Evolutionary conservation across 202 grass and related monocot genomes (phyloP).

Genomic region (Carex arenaria): DNA sequence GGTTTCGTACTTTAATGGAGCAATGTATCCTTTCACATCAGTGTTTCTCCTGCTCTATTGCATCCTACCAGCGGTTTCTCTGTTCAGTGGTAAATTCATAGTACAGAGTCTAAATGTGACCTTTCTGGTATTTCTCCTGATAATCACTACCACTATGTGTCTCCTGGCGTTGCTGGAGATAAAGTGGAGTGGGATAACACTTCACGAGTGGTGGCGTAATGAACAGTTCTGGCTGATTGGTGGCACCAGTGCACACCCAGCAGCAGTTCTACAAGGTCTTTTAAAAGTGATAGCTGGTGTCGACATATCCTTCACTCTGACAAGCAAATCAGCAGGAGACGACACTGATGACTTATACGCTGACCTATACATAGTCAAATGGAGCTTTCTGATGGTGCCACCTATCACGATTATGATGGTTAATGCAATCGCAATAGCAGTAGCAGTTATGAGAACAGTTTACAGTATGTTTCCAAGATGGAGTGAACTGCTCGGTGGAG

Average conservation of each 20-base stretch:
- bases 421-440: constrained; percentile 54
- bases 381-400: constrained; percentile 93
- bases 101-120: constrained; percentile 63
- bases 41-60: constrained; percentile 83
- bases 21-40: constrained; percentile 95
- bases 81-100: constrained; percentile 91
- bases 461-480: constrained; percentile 91
- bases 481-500: constrained; percentile 85
- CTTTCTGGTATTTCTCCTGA: constrained; percentile 62
- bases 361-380: constrained; percentile 69
- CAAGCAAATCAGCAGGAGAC: constrained; percentile 48
- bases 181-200: constrained; percentile 86
- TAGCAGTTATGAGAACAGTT: constrained; percentile 59
- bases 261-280: constrained; percentile 72
- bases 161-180: constrained; percentile 88
- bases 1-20: constrained; percentile 81
- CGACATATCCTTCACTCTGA: constrained; percentile 87
- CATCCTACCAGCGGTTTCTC: constrained; percentile 73
- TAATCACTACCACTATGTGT: constrained; percentile 75
- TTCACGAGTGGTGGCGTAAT: constrained; percentile 96
- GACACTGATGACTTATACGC: constrained; percentile 52
- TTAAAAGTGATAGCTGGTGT: constrained; percentile 91
- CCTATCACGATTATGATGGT: constrained; percentile 97
- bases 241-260: constrained; percentile 81
- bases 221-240: constrained; percentile 99